Evolutionary conservation across 2,329 filamentous ascomycete genomes (phyloP), one percentile per base, ranked within the genome.

Genomic region (Cytospora piceae): DNA sequence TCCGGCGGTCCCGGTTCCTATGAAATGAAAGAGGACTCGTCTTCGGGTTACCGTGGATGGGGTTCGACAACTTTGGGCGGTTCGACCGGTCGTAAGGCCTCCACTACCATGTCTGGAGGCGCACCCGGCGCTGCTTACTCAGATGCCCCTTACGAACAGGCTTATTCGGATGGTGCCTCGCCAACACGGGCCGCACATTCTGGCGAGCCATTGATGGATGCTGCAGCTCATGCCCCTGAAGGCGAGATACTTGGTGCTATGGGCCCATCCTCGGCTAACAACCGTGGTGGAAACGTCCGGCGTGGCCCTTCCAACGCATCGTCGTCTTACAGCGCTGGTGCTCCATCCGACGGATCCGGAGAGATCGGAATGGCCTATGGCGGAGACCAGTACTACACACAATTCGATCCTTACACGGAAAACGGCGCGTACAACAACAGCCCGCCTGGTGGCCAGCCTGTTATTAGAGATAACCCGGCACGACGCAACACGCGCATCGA

Each of bases 261-360:
- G 79, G 93, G 92, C 3, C 90, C 92, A 15, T 83, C 86, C 17
- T 84, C 90, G 31, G 83, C 86, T 64, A 85, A 86, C 68, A 90
- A 90, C 76, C 84, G 87, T 61, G 82, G 80, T 58, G 82, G 79
- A 31, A 92, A 92, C 70, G 91, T 98, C 42, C 92, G 91, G 70
- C 90, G 95, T 62, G 95, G 95, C 1, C 89, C 93, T 2, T 98
- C 94, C 7, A 98, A 98, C 74, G 95, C 95, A 7, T 99, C 95
- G 0, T 98, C 95, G 0, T 94, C 92, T 1, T 99, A 98, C 80
- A 97, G 94, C 69, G 90, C 89, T 15, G 91, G 88, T 9, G 89
- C 87, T 54, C 87, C 87, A 67, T 97, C 94, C 0, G 88, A 90
- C 65, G 85, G 83, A 12, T 90, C 87, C 12, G 83, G 76, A 15